phyloP scores from a whole-genome alignment of 257 asterid species.

The Solanum neorickii region DNA sequence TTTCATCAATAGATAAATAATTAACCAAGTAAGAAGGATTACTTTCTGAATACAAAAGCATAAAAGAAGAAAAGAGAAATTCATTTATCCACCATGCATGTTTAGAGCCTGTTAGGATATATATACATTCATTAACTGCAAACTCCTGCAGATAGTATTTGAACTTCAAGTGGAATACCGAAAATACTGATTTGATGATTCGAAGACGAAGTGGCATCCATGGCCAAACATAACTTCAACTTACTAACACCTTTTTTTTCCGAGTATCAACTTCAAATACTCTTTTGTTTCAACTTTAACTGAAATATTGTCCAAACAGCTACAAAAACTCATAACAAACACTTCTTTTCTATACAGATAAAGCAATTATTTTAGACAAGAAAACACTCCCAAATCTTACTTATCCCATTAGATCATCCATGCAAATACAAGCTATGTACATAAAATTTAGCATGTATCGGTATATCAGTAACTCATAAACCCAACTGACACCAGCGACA shows the following conservation, averaged over 20 bases:
- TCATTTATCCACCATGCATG: background rate
- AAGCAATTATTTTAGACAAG: background rate
- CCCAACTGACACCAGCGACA: background rate
- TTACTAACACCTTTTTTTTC: background rate
- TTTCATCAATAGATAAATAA: background rate
- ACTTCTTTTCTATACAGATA: background rate
- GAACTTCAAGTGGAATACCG: background rate
- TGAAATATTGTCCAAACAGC: background rate
- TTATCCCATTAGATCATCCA: background rate
- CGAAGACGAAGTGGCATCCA: background rate
- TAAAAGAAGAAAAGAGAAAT: background rate
- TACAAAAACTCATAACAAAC: background rate
- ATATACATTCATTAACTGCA: background rate
- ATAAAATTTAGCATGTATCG: background rate
- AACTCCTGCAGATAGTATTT: background rate
- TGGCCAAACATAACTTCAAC: background rate
- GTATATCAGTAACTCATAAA: background rate
- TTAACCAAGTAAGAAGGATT: background rate
- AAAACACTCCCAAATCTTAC: background rate
- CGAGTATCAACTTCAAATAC: background rate
- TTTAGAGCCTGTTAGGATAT: background rate
- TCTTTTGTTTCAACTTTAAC: background rate
- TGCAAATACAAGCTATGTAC: background rate
- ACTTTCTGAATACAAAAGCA: background rate
- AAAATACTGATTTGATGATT: background rate